These are phyloP conservation scores for Annulohypoxylon maeteangense DNA, from an alignment of 495 filamentous ascomycete genomes.

Conservation along the genomic window DNA sequence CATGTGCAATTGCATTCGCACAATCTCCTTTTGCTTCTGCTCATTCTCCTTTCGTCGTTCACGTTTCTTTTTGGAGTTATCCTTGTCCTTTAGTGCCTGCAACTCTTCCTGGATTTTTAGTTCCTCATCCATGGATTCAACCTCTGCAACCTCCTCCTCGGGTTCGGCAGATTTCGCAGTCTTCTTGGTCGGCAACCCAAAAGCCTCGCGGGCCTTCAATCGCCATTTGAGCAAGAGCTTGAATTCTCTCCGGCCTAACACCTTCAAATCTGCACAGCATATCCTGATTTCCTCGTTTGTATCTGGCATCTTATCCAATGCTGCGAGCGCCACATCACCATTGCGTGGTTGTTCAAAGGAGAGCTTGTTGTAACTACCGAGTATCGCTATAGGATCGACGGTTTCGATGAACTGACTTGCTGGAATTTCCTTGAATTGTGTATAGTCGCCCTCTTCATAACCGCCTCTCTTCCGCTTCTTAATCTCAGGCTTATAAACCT, in stretches of 20 bases:
- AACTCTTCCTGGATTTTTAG: constrained; percentile 88
- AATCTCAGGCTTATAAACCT: constrained; percentile 95
- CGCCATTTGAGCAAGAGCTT: constrained; percentile 92
- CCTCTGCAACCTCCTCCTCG: constrained; percentile 82
- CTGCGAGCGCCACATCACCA: constrained; percentile 86
- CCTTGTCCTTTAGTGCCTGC: constrained; percentile 80
- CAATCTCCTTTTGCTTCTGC: constrained; percentile 86
- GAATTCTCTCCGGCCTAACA: constrained; percentile 95
- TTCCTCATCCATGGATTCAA: constrained; percentile 94
- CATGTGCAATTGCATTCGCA: constrained; percentile 97
- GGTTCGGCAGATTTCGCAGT: constrained; percentile 58
- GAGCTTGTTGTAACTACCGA: constrained; percentile 85
- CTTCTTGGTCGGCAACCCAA: constrained; percentile 85
- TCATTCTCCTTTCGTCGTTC: constrained; percentile 87
- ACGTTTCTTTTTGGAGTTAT: constrained; percentile 77
- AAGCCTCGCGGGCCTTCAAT: constrained; percentile 87
- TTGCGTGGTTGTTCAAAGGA: constrained; percentile 79
- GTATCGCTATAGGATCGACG: constrained; percentile 93
- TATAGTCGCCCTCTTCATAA: constrained; percentile 96
- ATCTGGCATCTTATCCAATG: constrained; percentile 88
- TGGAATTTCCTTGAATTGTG: constrained; percentile 86
- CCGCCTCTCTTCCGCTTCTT: constrained; percentile 97
- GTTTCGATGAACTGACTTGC: constrained; percentile 96
- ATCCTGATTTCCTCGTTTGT: constrained; percentile 87
- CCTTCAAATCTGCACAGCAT: constrained; percentile 89